Percentiles rank a stretch among this genome's conserved stretches.
Conservation (phyloP, 2,329 filamentous ascomycete species). For the Venturia asperata region DNA sequence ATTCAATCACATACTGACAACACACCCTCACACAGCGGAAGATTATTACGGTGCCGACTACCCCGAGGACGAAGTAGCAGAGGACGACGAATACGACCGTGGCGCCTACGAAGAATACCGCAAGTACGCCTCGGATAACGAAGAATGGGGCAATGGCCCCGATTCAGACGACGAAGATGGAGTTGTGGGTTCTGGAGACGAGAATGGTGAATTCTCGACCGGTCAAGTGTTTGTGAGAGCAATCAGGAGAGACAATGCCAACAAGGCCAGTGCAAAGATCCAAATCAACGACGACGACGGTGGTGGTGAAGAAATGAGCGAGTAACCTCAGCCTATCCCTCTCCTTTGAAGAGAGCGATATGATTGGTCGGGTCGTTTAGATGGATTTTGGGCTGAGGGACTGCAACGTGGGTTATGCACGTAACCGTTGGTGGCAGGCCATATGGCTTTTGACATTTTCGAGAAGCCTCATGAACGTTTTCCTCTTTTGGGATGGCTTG, state of each 20-base stretch:
- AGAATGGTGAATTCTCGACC: background rate
- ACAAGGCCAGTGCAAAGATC: conserved; percentile 1
- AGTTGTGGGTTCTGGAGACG: conserved; percentile 2
- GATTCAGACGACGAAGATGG: conserved; percentile 10
- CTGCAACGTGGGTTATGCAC: background rate
- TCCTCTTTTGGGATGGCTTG: background rate
- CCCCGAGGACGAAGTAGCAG: conserved; percentile 69
- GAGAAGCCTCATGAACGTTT: background rate
- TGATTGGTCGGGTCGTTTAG: conserved; percentile 9
- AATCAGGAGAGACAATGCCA: background rate
- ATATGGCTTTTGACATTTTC: background rate
- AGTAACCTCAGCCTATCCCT: background rate
- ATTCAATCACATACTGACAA: conserved; percentile 12
- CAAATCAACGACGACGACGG: background rate
- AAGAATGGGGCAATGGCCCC: conserved; percentile 13
- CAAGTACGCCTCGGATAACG: conserved; percentile 16
- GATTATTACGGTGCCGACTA: conserved; percentile 75
- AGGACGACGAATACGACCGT: conserved; percentile 57
- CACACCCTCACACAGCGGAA: conserved; percentile 44
- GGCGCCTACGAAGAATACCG: conserved; percentile 34
- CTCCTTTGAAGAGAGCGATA: background rate
- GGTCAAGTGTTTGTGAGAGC: background rate
- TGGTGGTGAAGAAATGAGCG: conserved; percentile 8
- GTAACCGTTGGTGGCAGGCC: background rate
- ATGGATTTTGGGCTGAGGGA: background rate